Base-by-base conservation (phyloP, 2,329 filamentous ascomycete species). In the Madurella mycetomatis region DNA sequence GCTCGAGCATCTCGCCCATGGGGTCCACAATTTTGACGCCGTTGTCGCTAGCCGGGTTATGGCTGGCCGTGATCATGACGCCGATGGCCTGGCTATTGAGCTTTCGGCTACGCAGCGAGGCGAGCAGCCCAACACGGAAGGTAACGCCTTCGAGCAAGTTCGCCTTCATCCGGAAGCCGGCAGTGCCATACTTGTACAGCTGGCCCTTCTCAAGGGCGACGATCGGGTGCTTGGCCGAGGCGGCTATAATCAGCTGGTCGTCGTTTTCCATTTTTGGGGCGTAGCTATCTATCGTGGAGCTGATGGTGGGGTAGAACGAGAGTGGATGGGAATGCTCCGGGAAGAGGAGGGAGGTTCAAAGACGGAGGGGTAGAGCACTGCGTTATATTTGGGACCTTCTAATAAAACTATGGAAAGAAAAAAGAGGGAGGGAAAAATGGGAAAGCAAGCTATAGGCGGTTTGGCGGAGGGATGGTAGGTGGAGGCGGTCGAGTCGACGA, bases 1-100 rank as follows among this genome's bases (percentile, higher is more conserved):
- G 86, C 82, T 95, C 90, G 47, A 96, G 81, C 94, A 97, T 97
- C 72, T 97, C 94, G 61, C 94, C 92, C 86, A 95, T 88, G 12
- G 94, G 94, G 72, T 99, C 94, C 60, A 99, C 90, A 63, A 99
- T 84, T 80, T 96, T 96, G 70, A 96, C 87, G 49, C 91, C 91
- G 71, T 96, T 96, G 73, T 96, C 91, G 64, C 84, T 80, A 34
- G 91, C 87, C 16, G 89, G 89, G 73, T 96, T 96, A 78, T 96
- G 91, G 67, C 89, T 95, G 59, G 91, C 91, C 41, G 91, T 96
- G 71, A 96, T 88, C 91, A 96, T 96, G 63, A 99, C 87, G 67
- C 94, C 94, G 67, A 99, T 95, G 65, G 90, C 87, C 76, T 95
- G 89, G 61, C 91, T 87, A 70, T 87, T 86, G 64, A 95, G 83